These are phyloP conservation scores for Pseudozyma hubeiensis DNA, from an alignment of 1,284 basidiomycete genomes.

Conservation along the genomic window DNA sequence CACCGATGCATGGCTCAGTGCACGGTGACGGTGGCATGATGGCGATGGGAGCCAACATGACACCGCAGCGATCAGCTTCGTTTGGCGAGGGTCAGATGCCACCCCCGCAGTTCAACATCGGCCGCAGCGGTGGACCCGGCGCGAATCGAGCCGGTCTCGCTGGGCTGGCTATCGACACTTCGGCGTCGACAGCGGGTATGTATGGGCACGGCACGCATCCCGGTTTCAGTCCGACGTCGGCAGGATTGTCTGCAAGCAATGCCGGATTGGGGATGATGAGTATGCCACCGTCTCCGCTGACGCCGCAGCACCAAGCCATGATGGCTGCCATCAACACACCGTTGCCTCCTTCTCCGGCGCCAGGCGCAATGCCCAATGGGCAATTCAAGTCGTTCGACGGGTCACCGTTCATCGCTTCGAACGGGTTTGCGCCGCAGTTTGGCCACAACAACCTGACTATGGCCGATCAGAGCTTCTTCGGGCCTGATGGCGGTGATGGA, in stretches of 20 bases:
- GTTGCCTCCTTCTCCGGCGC: slow-evolving; percentile 58
- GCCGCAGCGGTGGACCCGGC: slow-evolving; percentile 8
- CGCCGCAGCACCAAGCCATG: slow-evolving; percentile 53
- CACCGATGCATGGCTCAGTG: slow-evolving; percentile 42
- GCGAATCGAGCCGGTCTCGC: slow-evolving; percentile 18
- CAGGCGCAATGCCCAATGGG: slow-evolving; percentile 22
- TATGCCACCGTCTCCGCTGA: slow-evolving; percentile 47
- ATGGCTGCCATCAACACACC: slow-evolving; percentile 59
- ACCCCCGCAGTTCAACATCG: slow-evolving; percentile 39
- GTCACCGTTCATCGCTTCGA: slow-evolving; percentile 23
- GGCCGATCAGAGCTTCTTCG: slow-evolving; percentile 36
- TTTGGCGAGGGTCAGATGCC: slow-evolving; percentile 52
- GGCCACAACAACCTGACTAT: slow-evolving; percentile 13
- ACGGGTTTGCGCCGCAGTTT: slow-evolving; percentile 29
- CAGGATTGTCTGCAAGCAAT: slow-evolving; percentile 40
- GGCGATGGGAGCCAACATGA: slow-evolving; percentile 19
- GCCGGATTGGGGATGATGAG: slow-evolving; percentile 52
- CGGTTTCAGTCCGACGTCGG: slow-evolving; percentile 35
- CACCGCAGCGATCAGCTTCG: slow-evolving; percentile 39
- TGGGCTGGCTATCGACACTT: slow-evolving; percentile 52
- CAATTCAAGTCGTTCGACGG: slow-evolving; percentile 40
- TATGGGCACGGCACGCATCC: slow-evolving; percentile 32
- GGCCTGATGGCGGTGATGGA: slow-evolving; percentile 29
- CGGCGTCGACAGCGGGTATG: slow-evolving; percentile 28
- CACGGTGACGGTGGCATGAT: slow-evolving; percentile 37